Conservation (phyloP, 129 eudicot genomes). For the Chrysanthemum seticuspe region DNA sequence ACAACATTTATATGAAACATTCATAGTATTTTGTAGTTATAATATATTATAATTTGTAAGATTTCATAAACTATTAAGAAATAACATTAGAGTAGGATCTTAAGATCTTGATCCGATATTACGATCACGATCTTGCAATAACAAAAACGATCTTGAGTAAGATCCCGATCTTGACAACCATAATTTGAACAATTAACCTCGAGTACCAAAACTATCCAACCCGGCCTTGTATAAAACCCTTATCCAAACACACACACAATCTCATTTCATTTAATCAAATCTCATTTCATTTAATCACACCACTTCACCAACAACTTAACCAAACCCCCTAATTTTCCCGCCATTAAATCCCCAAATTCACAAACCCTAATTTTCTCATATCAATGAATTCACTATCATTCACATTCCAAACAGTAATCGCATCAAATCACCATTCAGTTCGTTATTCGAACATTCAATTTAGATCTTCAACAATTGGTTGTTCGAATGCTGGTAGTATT, state of each 20-base stretch:
- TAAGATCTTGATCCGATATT: too few relatives aligned
- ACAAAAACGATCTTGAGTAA: too few relatives aligned
- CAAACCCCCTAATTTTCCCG: slow-evolving; percentile 40
- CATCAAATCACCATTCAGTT: slow-evolving; percentile 20
- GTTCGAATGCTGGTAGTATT: slow-evolving; percentile 13
- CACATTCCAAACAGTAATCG: slow-evolving; percentile 17
- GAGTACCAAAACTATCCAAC: too few relatives aligned
- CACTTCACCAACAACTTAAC: not conserved
- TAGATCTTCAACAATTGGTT: slow-evolving; percentile 17
- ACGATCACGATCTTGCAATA: too few relatives aligned
- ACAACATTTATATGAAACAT: too few relatives aligned
- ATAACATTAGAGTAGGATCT: too few relatives aligned
- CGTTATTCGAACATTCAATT: slow-evolving; percentile 14
- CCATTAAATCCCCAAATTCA: slow-evolving; percentile 24
- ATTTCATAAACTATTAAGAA: too few relatives aligned
- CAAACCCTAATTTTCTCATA: not conserved
- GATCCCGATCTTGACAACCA: too few relatives aligned
- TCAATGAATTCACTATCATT: slow-evolving; percentile 36
- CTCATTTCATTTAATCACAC: slow-evolving; percentile 19
- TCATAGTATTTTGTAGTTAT: too few relatives aligned
- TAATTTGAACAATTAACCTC: too few relatives aligned
- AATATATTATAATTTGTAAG: too few relatives aligned
- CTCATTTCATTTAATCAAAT: slow-evolving; percentile 4
- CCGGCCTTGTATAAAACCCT: not conserved
- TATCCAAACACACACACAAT: not conserved